Conservation (phyloP, 2,329 filamentous ascomycete species). For the Sclerotinia glacialis region DNA sequence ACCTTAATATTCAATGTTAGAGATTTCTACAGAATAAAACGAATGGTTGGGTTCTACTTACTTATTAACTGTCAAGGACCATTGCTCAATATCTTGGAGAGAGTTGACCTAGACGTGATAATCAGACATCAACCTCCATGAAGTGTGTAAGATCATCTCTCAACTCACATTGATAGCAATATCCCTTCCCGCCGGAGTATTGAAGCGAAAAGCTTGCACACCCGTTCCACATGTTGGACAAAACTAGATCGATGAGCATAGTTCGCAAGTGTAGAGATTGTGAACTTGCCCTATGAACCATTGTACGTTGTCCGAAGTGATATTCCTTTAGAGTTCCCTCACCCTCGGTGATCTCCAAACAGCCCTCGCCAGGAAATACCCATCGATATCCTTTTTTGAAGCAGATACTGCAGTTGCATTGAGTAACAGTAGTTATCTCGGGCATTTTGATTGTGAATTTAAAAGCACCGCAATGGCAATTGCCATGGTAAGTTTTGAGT, state of each 20-base stretch:
- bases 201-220: conserved; percentile 40
- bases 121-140: neutral
- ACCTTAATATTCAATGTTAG: conserved; percentile 13
- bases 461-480: conserved; percentile 56
- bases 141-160: no score
- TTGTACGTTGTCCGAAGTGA: conserved; percentile 43
- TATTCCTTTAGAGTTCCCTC: conserved; percentile 45
- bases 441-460: conserved; percentile 52
- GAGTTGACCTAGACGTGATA: conserved; percentile 24
- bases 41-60: neutral
- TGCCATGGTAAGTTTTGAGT: conserved; percentile 47
- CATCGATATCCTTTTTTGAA: conserved; percentile 48
- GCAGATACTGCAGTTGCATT: conserved; percentile 69
- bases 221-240: conserved; percentile 51
- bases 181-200: conserved; percentile 36
- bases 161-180: conserved; percentile 46
- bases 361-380: conserved; percentile 37
- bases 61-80: conserved; percentile 23
- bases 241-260: conserved; percentile 43
- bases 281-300: conserved; percentile 44
- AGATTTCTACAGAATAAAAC: neutral
- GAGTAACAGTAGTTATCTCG: conserved; percentile 53
- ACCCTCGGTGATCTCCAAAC: conserved; percentile 50
- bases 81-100: conserved; percentile 29
- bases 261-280: neutral